Evolutionary conservation across 352 stramenopile genomes (phyloP).

Genomic region (Peronospora farinosa): DNA sequence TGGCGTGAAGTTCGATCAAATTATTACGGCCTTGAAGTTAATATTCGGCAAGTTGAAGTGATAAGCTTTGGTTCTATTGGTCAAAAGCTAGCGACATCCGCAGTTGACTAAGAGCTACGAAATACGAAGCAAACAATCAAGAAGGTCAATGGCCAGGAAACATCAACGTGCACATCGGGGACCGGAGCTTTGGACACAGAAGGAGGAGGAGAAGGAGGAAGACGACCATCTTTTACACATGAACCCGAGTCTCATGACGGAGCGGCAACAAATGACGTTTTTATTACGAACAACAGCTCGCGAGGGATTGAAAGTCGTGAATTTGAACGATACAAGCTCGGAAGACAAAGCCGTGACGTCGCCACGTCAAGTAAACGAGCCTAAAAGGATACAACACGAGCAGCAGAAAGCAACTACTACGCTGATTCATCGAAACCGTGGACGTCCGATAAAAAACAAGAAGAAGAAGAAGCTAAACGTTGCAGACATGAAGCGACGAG

Average conservation of each 20-base stretch:
- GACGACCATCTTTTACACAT: conserved; percentile 25
- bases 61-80: no score
- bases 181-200: conserved; percentile 5
- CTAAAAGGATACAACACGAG: conserved; percentile 10
- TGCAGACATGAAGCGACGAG: conserved; percentile 7
- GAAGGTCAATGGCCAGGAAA: conserved; percentile 19
- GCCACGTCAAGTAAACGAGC: conserved; percentile 15
- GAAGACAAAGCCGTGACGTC: conserved; percentile 19
- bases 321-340: conserved; percentile 26
- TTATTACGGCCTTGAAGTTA: conserved; percentile 25
- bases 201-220: conserved; percentile 20
- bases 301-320: conserved; percentile 31
- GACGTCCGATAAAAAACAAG: conserved; percentile 24
- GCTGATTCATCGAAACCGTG: conserved; percentile 15
- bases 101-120: no score
- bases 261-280: conserved; percentile 75
- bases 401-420: neutral
- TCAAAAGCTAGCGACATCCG: neutral
- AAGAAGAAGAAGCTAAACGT: conserved; percentile 17
- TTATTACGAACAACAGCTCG: conserved; percentile 61
- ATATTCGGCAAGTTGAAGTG: conserved; percentile 3
- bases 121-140: neutral
- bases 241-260: conserved; percentile 71
- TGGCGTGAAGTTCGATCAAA: conserved; percentile 79
- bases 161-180: conserved; percentile 12